A percentile compares a stretch with the other conserved stretches of the same genome.
Evolutionary conservation across 1,284 basidiomycete genomes (phyloP).

Genomic region (Ceratobasidium sp.): DNA sequence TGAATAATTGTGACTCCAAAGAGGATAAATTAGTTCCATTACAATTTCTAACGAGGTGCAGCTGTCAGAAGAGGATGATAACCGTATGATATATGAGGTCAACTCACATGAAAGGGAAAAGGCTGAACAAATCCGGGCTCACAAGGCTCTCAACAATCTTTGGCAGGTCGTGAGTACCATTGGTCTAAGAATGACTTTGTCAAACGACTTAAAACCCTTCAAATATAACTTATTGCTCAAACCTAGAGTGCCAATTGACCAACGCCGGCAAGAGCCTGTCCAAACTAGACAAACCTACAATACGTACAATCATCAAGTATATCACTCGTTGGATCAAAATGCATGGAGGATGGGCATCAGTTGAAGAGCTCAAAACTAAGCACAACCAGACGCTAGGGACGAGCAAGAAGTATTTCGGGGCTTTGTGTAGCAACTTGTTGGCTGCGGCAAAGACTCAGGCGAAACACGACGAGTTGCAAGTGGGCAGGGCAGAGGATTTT

Average conservation of each 20-base stretch:
- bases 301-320: conserved; percentile 60
- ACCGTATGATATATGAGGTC: conserved; percentile 61
- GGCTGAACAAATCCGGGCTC: conserved; percentile 59
- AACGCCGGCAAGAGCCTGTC: conserved; percentile 56
- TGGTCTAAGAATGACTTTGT: background rate
- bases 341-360: conserved; percentile 55
- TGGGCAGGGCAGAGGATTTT: too few relatives aligned
- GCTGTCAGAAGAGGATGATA: conserved; percentile 58
- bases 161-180: background rate
- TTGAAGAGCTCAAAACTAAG: conserved; percentile 62
- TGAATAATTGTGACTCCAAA: conserved; percentile 41
- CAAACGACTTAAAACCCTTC: background rate
- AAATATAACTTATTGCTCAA: conserved; percentile 59
- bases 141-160: conserved; percentile 57
- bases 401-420: background rate
- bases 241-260: conserved; percentile 60
- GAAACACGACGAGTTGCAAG: background rate
- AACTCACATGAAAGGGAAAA: conserved; percentile 62
- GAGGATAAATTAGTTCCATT: conserved; percentile 60
- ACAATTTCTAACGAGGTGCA: conserved; percentile 58
- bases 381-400: conserved; percentile 19
- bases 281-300: background rate
- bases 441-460: background rate
- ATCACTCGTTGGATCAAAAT: conserved; percentile 61
- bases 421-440: background rate